phyloP scores from a whole-genome alignment of 2,329 filamentous ascomycete genomes.

The Pseudopithomyces chartarum region DNA sequence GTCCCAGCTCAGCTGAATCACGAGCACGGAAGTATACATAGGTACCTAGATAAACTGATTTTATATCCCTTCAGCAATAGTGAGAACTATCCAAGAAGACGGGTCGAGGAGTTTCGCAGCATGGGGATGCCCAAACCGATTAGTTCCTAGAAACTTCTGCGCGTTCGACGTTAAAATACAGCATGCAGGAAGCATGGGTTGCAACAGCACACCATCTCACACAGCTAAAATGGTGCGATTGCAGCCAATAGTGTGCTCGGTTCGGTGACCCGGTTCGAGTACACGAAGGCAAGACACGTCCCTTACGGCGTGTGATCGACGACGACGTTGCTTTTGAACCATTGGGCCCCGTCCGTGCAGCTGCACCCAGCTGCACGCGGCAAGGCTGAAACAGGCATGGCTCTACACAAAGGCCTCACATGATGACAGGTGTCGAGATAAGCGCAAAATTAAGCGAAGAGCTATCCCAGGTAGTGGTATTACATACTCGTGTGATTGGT shows the following conservation, averaged over 20 bases:
- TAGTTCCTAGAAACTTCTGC: background rate
- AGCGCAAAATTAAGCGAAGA: constrained; percentile 15
- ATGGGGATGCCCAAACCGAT: background rate
- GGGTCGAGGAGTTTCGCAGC: background rate
- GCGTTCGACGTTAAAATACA: background rate
- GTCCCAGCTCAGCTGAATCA: constrained; percentile 6
- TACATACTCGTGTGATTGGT: constrained; percentile 12
- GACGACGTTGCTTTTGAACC: constrained; percentile 3
- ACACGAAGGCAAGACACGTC: background rate
- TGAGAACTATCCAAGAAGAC: no score
- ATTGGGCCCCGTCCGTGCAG: background rate
- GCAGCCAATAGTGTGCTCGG: background rate
- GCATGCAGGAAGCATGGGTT: background rate
- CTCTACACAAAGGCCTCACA: background rate
- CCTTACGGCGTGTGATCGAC: background rate
- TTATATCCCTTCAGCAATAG: background rate
- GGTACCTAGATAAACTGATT: background rate
- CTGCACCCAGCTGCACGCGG: constrained; percentile 7
- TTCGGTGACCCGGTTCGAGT: background rate
- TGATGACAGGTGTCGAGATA: constrained; percentile 19
- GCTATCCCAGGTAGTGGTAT: constrained; percentile 8
- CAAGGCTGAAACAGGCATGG: constrained; percentile 11
- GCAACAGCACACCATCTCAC: background rate
- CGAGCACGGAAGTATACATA: no score
- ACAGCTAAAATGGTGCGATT: background rate